phyloP scores from a whole-genome alignment of 257 asterid species.

The Scutellaria galericulata region DNA sequence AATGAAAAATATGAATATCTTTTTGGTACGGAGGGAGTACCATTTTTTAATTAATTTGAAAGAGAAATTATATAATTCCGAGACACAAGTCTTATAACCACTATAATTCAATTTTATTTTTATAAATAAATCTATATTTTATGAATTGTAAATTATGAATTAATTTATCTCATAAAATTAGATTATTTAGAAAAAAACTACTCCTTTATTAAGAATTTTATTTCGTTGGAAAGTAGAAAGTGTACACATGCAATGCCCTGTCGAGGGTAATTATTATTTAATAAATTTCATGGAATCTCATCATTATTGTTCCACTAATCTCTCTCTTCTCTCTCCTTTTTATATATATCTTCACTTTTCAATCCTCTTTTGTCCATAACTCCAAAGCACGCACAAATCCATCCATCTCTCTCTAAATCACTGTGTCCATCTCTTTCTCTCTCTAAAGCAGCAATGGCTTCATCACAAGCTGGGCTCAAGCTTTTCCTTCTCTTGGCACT shows the following conservation, averaged over 20 bases:
- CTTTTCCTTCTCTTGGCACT: slow-evolving; percentile 55
- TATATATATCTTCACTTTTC: slow-evolving; percentile 39
- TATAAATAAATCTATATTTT: no score
- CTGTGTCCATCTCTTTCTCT: neutral
- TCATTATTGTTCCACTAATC: slow-evolving; percentile 28
- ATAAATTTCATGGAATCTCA: slow-evolving; percentile 34
- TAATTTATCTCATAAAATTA: no score
- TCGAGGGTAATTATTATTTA: slow-evolving; percentile 14
- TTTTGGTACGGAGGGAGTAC: no score
- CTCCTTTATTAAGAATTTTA: no score
- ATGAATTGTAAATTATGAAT: no score
- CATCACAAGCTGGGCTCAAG: slow-evolving; percentile 37
- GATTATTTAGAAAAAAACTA: no score
- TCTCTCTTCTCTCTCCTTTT: slow-evolving; percentile 19
- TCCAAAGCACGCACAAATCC: neutral
- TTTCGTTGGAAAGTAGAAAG: neutral
- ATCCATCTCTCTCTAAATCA: slow-evolving; percentile 11
- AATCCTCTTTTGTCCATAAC: slow-evolving; percentile 17
- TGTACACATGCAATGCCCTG: slow-evolving; percentile 30
- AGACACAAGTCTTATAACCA: no score
- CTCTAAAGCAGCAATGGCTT: slow-evolving; percentile 45
- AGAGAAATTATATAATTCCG: no score
- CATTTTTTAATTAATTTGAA: neutral
- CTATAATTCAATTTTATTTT: no score
- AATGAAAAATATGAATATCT: no score